Evolutionary conservation across 768 basidiomycete genomes (phyloP).

Genomic region (Lactarius hatsudake): DNA sequence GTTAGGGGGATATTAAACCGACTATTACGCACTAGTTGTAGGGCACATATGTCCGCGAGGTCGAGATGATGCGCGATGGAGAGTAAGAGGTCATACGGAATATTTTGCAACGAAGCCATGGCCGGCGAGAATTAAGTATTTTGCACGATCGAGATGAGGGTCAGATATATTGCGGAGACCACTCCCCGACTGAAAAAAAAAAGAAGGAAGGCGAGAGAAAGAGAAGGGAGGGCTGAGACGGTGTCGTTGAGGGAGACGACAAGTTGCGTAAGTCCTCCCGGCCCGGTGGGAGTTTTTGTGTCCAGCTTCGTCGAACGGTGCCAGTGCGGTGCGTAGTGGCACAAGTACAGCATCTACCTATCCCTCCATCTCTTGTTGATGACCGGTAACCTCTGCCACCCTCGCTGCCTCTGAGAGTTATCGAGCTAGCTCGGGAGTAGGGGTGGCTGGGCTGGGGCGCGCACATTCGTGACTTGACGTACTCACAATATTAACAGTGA

Average conservation of each 20-base stretch:
- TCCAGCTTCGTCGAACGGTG: neutral
- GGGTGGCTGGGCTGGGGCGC: neutral
- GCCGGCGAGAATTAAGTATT: neutral
- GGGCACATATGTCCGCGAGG: conserved; percentile 54
- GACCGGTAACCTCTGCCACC: neutral
- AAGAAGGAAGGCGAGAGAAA: neutral
- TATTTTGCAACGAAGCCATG: conserved; percentile 36
- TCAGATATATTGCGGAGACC: neutral
- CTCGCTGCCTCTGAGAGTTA: neutral
- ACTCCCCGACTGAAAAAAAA: neutral
- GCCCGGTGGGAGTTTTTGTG: conserved; percentile 2
- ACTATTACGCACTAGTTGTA: conserved; percentile 55
- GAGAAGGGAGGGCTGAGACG: neutral
- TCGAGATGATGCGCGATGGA: conserved; percentile 64
- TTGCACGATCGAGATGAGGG: neutral
- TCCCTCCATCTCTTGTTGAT: neutral
- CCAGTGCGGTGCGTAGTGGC: neutral
- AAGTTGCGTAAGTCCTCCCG: conserved; percentile 3
- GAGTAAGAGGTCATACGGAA: conserved; percentile 70
- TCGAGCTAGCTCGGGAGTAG: neutral
- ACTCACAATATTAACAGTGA: neutral
- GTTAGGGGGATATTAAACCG: neutral
- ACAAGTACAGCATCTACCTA: neutral
- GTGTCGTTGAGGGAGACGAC: neutral
- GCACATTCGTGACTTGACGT: neutral